These are phyloP conservation scores for Lolium multiflorum DNA, from an alignment of 176 grass and related monocot species.

Conservation along the genomic window DNA sequence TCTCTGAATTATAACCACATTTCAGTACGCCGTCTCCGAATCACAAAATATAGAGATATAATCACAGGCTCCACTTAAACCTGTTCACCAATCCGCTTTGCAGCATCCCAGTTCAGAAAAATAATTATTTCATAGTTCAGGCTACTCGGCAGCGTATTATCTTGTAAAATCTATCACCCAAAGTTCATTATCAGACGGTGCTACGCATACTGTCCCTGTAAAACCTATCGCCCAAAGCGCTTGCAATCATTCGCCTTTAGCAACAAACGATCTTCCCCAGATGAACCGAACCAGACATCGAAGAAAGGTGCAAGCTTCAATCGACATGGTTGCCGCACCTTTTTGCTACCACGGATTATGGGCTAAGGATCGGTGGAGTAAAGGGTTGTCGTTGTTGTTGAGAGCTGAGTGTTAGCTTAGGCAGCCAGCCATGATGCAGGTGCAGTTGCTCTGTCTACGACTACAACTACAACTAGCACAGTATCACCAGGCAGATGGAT, in stretches of 20 bases:
- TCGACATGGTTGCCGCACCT: constrained; percentile 13
- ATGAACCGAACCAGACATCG: constrained; percentile 3
- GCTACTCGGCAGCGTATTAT: background rate
- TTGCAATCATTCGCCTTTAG: constrained; percentile 41
- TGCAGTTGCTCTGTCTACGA: constrained; percentile 15
- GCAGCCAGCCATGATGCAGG: background rate
- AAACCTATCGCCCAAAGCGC: constrained; percentile 36
- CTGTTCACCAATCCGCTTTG: too few relatives aligned
- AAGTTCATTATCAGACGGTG: background rate
- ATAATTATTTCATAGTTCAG: too few relatives aligned
- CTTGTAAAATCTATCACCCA: background rate
- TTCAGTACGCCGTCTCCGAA: background rate
- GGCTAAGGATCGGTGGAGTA: constrained; percentile 5
- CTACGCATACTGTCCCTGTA: background rate
- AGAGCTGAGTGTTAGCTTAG: background rate
- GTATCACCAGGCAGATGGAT: background rate
- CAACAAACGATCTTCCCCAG: background rate
- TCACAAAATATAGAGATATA: background rate
- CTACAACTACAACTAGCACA: background rate
- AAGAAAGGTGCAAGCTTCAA: background rate
- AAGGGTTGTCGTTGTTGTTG: constrained; percentile 23
- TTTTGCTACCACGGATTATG: constrained; percentile 10
- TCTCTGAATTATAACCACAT: background rate
- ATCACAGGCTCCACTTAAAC: background rate
- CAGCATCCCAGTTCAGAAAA: too few relatives aligned